phyloP scores from a whole-genome alignment of 192 early-diverging fungal genomes.

The Lunasporangiospora selenospora region DNA sequence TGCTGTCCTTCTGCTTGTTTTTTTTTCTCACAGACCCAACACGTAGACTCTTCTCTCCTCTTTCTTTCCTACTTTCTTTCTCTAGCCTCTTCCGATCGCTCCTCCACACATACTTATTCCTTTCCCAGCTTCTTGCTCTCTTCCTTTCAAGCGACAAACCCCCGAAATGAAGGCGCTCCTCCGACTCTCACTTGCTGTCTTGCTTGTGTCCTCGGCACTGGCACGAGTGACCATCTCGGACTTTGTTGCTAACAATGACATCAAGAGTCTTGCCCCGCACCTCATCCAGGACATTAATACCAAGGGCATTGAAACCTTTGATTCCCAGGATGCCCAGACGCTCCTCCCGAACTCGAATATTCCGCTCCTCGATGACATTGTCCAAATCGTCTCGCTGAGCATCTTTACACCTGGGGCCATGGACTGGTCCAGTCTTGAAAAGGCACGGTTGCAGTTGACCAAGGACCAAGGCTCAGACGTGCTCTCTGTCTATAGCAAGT shows the following conservation, averaged over 20 bases:
- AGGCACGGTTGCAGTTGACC: conserved; percentile 21
- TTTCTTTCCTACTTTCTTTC: not conserved
- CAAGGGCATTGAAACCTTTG: conserved; percentile 22
- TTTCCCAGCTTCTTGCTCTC: not conserved
- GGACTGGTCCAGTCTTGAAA: conserved; percentile 35
- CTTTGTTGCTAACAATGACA: conserved; percentile 13
- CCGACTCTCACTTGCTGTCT: conserved; percentile 28
- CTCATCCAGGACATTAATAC: conserved; percentile 30
- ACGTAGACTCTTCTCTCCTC: not conserved
- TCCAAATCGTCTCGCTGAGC: conserved; percentile 24
- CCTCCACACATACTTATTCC: too few relatives aligned
- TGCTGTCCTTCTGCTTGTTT: not conserved
- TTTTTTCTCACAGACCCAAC: not conserved
- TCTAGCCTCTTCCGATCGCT: too few relatives aligned
- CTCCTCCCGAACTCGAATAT: conserved; percentile 4
- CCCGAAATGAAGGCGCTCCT: conserved; percentile 43
- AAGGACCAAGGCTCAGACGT: conserved; percentile 22
- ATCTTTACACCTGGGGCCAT: conserved; percentile 12
- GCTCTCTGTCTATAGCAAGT: conserved; percentile 2
- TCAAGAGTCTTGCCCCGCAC: conserved; percentile 18
- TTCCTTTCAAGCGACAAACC: too few relatives aligned
- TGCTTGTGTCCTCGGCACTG: conserved; percentile 14
- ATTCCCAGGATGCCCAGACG: not conserved
- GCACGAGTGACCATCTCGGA: conserved; percentile 4
- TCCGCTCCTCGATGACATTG: conserved; percentile 29